Evolutionary conservation across 225 moss, liverwort and hornwort species (phyloP).

Genomic region (Antitrichia curtipendula): DNA sequence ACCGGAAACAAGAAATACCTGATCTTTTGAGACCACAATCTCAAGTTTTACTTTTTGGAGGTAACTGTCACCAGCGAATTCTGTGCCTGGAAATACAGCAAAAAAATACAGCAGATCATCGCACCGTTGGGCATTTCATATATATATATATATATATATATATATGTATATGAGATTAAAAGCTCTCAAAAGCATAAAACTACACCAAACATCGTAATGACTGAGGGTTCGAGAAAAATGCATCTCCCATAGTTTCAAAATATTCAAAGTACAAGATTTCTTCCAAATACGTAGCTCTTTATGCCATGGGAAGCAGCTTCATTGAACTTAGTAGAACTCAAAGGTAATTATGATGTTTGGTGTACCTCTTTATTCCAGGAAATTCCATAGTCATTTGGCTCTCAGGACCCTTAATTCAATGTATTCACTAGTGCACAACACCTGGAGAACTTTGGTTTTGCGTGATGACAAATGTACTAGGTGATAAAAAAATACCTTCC

Average conservation of each 20-base stretch:
- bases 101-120: neutral
- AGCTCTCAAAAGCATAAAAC: neutral
- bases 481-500: neutral
- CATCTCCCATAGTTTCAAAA: neutral
- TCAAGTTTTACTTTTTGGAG: conserved; percentile 53
- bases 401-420: neutral
- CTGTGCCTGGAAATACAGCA: conserved; percentile 30
- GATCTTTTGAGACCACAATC: conserved; percentile 44
- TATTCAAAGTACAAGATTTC: neutral
- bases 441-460: neutral
- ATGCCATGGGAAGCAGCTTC: neutral
- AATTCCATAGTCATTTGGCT: neutral
- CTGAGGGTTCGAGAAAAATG: neutral
- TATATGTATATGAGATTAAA: neutral
- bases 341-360: neutral
- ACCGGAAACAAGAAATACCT: conserved; percentile 4
- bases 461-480: neutral
- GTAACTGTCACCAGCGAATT: conserved; percentile 42
- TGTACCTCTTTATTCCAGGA: neutral
- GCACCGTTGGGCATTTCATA: neutral
- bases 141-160: too few species aligned
- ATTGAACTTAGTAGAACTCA: neutral
- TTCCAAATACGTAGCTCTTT: neutral
- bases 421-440: neutral
- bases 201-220: neutral